phyloP scores from a whole-genome alignment of 768 basidiomycete genomes.

The Trametes gibbosa region DNA sequence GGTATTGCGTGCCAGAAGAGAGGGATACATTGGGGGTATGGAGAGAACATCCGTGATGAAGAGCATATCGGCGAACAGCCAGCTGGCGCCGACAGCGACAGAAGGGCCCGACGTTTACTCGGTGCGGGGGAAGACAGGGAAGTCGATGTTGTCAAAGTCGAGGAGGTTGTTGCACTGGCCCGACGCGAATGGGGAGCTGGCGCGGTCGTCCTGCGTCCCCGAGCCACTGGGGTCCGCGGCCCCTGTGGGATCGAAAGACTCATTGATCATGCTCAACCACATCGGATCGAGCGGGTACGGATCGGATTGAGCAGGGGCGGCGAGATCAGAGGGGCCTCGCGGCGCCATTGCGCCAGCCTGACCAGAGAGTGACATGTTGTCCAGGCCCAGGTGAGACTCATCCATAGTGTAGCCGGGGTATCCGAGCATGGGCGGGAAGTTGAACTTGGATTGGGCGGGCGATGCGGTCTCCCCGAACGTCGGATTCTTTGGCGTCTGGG shows the following conservation, averaged over 20 bases:
- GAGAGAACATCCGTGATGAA: neutral
- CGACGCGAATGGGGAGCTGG: neutral
- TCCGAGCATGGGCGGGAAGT: slow-evolving; percentile 1
- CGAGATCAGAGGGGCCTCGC: neutral
- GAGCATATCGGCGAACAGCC: neutral
- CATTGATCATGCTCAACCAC: slow-evolving; percentile 1
- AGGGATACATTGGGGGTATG: neutral
- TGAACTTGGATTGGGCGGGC: slow-evolving; percentile 10
- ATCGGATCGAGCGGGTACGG: neutral
- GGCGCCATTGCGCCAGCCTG: neutral
- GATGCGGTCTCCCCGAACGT: slow-evolving; percentile 6
- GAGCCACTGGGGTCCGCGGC: neutral
- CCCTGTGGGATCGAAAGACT: neutral
- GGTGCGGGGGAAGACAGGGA: slow-evolving; percentile 3
- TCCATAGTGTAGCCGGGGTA: neutral
- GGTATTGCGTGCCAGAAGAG: too few species aligned
- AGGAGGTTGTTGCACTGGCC: neutral
- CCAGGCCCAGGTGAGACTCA: slow-evolving; percentile 13
- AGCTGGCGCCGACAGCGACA: neutral
- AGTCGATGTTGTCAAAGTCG: slow-evolving; percentile 2
- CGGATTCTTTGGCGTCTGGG: slow-evolving; percentile 5
- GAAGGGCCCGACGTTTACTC: neutral
- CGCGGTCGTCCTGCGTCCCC: neutral
- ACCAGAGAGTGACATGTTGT: neutral
- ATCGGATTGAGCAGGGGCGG: neutral